A percentile compares a stretch with the other conserved stretches of the same genome.
Conservation (phyloP, 257 asterid species). For the Petunia axillaris region DNA sequence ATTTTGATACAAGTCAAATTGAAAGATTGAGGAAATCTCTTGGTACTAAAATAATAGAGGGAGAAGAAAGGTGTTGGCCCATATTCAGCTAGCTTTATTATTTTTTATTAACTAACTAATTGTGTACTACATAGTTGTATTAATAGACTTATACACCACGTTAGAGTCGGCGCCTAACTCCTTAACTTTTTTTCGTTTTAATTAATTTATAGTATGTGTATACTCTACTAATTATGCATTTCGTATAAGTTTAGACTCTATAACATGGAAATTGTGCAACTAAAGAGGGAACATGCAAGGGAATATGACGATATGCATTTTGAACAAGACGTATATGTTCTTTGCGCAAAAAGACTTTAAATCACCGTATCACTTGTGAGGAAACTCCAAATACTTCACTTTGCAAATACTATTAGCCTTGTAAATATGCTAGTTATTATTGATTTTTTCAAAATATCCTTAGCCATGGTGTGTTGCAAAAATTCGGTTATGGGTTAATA, state of each 20-base stretch:
- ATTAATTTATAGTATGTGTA: background rate
- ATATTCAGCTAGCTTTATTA: background rate
- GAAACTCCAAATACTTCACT: too few species aligned
- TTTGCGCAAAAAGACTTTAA: too few species aligned
- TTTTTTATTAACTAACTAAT: background rate
- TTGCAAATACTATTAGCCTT: too few species aligned
- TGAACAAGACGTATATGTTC: background rate
- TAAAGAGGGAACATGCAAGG: background rate
- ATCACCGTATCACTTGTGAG: too few species aligned
- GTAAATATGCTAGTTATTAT: too few species aligned
- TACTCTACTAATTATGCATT: background rate
- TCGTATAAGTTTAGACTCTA: background rate
- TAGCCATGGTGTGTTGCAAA: background rate
- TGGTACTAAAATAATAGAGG: background rate
- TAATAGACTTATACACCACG: background rate
- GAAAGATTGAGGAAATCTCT: slow-evolving; percentile 24
- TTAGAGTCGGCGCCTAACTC: slow-evolving; percentile 19
- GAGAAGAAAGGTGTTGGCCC: background rate
- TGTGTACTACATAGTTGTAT: background rate
- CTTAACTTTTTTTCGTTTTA: background rate
- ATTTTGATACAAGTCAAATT: background rate
- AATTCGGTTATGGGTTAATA: background rate
- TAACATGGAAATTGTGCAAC: background rate
- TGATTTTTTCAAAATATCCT: too few species aligned
- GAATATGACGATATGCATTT: background rate